phyloP scores from a whole-genome alignment of 371 early-diverging fungal genomes.

The Syncephalis fuscata region DNA sequence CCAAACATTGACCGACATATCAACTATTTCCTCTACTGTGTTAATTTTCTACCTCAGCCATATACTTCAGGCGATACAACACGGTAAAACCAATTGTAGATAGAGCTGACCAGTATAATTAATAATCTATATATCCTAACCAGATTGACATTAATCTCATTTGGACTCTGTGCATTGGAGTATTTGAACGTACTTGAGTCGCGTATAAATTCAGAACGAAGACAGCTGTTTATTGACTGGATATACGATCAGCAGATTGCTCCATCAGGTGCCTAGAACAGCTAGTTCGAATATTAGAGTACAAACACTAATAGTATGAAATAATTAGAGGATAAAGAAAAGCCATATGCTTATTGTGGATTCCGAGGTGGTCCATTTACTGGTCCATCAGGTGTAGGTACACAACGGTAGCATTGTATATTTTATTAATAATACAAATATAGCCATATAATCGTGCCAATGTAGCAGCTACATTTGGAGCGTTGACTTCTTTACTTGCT shows the following conservation, averaged over 20 bases:
- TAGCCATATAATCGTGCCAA: slow-evolving; percentile 40
- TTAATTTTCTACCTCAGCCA: slow-evolving; percentile 52
- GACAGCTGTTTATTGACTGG: slow-evolving; percentile 79
- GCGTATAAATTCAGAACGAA: slow-evolving; percentile 24
- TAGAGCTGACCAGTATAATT: neutral
- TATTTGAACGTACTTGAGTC: slow-evolving; percentile 49
- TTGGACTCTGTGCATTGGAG: slow-evolving; percentile 63
- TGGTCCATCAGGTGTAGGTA: slow-evolving; percentile 29
- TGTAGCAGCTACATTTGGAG: slow-evolving; percentile 87
- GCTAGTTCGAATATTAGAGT: neutral
- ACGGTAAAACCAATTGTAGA: slow-evolving; percentile 23
- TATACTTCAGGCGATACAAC: slow-evolving; percentile 62
- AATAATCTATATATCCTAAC: neutral
- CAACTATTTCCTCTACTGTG: slow-evolving; percentile 50
- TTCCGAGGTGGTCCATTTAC: slow-evolving; percentile 52
- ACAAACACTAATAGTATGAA: neutral
- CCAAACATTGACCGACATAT: slow-evolving; percentile 16
- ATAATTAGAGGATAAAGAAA: neutral
- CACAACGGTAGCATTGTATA: neutral
- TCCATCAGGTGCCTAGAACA: slow-evolving; percentile 8
- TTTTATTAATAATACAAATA: neutral
- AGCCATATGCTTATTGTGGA: slow-evolving; percentile 20
- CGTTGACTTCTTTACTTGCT: slow-evolving; percentile 51
- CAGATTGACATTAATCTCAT: slow-evolving; percentile 77
- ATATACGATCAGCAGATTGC: slow-evolving; percentile 83